Conservation (phyloP, 306 rosid genomes). For the Rubus parviflorus region DNA sequence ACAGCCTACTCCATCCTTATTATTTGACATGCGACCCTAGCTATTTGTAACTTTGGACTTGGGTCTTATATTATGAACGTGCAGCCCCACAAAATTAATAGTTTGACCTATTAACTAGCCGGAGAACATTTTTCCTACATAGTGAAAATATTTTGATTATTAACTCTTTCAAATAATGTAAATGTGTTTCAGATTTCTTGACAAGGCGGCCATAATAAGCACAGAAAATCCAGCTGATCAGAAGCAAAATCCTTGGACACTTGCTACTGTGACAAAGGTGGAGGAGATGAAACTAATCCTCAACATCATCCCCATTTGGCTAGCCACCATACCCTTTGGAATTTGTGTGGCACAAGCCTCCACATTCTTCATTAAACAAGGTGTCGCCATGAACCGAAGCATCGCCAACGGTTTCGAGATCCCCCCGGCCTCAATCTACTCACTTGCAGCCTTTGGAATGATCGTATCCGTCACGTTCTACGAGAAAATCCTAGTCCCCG, state of each 20-base stretch:
- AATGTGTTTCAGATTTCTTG: constrained; percentile 58
- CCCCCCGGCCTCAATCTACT: constrained; percentile 75
- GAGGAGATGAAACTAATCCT: constrained; percentile 89
- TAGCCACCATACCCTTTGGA: constrained; percentile 70
- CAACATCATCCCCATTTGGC: constrained; percentile 87
- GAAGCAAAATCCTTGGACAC: constrained; percentile 66
- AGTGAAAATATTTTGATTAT: not conserved
- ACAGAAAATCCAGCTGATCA: constrained; percentile 25
- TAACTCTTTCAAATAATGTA: not conserved
- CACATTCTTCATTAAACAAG: constrained; percentile 89
- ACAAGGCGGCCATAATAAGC: constrained; percentile 77
- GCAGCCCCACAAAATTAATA: no score
- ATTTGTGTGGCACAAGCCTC: constrained; percentile 66
- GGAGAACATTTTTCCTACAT: no score
- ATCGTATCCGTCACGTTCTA: constrained; percentile 64
- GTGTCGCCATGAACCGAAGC: constrained; percentile 47
- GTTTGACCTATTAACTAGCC: no score
- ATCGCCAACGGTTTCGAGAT: constrained; percentile 44
- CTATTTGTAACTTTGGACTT: no score
- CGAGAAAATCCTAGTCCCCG: constrained; percentile 71
- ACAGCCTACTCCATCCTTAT: no score
- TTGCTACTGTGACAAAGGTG: constrained; percentile 64
- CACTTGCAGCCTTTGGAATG: constrained; percentile 68
- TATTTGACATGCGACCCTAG: no score
- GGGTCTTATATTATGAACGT: no score